These are phyloP conservation scores for Pseudogymnoascus verrucosus DNA, from an alignment of 2,329 filamentous ascomycete genomes.

Conservation along the genomic window DNA sequence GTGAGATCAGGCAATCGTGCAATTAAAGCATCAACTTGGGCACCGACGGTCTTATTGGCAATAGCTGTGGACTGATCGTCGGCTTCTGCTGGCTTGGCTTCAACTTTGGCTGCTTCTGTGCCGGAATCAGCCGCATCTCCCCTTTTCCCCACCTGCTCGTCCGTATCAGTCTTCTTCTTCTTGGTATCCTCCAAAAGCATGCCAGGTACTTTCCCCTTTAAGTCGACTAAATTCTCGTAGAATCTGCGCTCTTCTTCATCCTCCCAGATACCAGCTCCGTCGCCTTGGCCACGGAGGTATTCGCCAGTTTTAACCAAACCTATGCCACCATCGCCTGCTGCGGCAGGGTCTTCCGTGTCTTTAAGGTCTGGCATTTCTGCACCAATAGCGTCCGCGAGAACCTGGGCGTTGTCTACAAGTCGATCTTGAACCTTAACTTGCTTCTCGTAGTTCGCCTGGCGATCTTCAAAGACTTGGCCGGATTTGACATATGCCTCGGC, in stretches of 20 bases:
- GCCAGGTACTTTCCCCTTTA: constrained; percentile 90
- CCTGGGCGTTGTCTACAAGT: constrained; percentile 80
- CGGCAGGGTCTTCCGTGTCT: constrained; percentile 65
- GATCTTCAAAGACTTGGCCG: constrained; percentile 95
- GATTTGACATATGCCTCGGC: constrained; percentile 98
- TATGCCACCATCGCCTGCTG: constrained; percentile 65
- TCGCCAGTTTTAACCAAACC: constrained; percentile 91
- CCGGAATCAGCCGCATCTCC: constrained; percentile 44
- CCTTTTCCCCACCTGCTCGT: constrained; percentile 78
- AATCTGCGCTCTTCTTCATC: constrained; percentile 97
- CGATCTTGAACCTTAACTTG: constrained; percentile 88
- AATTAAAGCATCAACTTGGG: constrained; percentile 87
- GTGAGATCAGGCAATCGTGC: constrained; percentile 84
- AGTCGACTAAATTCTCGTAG: constrained; percentile 91
- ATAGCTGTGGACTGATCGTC: constrained; percentile 92
- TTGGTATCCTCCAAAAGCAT: constrained; percentile 90
- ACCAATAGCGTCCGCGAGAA: constrained; percentile 79
- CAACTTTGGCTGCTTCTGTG: constrained; percentile 33
- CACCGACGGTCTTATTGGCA: constrained; percentile 93
- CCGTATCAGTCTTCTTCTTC: constrained; percentile 79
- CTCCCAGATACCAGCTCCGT: constrained; percentile 94
- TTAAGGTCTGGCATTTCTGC: constrained; percentile 90
- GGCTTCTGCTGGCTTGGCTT: constrained; percentile 42
- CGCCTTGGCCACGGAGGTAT: constrained; percentile 81
- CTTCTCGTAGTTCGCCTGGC: constrained; percentile 92